Percentiles rank a stretch among this genome's conserved stretches.
Conservation (phyloP, 176 grass and related monocot genomes). For the Lolium rigidum region DNA sequence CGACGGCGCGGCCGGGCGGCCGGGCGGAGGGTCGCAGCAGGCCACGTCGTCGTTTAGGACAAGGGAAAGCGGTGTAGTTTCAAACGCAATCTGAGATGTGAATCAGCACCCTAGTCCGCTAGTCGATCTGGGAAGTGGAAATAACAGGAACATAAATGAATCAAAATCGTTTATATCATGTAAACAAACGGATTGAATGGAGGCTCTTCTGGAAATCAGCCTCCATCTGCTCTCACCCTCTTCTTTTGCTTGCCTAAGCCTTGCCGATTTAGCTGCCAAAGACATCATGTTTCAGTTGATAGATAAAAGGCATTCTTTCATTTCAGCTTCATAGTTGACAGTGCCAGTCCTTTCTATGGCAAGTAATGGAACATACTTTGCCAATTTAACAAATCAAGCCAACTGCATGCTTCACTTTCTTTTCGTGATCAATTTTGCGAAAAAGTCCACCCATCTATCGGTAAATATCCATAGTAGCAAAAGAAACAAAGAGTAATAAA, state of each 20-base stretch:
- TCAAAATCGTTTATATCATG: not conserved
- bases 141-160: conserved; percentile 21
- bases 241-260: conserved; percentile 92
- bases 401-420: not conserved
- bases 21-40: conserved; percentile 16
- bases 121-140: conserved; percentile 56
- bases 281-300: not conserved
- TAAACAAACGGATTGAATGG: not conserved
- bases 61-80: not conserved
- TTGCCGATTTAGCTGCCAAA: conserved; percentile 67
- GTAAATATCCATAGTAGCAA: too few species aligned
- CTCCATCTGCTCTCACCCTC: conserved; percentile 86
- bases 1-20: not conserved
- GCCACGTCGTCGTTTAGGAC: conserved; percentile 34
- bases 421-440: not conserved
- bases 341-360: not conserved
- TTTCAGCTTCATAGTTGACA: not conserved
- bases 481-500: too few species aligned
- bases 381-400: not conserved
- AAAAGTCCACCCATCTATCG: too few species aligned
- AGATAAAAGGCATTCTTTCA: not conserved
- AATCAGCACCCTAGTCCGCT: conserved; percentile 34
- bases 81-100: too few species aligned
- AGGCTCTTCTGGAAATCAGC: conserved; percentile 82
- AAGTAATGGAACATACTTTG: not conserved